Evolutionary conservation across 2,329 filamentous ascomycete species (phyloP), one percentile per base, ranked within the genome.

Genomic region (Pseudonectria foliicola): DNA sequence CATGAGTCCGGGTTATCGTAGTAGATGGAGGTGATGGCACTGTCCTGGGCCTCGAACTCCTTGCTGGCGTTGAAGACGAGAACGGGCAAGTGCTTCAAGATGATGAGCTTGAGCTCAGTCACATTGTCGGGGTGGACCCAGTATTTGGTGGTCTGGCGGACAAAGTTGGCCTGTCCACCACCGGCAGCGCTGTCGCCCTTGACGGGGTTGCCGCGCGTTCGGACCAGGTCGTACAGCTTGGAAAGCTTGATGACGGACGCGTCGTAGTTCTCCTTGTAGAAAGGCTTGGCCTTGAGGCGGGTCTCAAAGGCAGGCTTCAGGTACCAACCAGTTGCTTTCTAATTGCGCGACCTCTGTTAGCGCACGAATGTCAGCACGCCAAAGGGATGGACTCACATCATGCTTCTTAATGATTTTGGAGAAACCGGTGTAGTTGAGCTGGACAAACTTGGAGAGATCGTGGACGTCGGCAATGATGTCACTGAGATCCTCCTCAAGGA

Each of bases 401-500:
- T 98, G 92, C 72, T 98, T 98, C 73, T 98, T 98, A 64, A 98
- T 95, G 45, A 98, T 98, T 72, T 98, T 98, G 70, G 95, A 93
- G 60, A 98, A 98, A 5, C 92, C 92, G 1, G 90, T 96, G 59
- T 98, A 98, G 66, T 98, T 98, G 57, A 98, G 68, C 67, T 95
- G 90, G 6, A 94, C 93, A 60, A 95, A 98, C 66, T 96, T 96
- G 61, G 92, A 89, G 40, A 98, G 73, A 55, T 98, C 92, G 63
- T 98, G 90, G 14, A 98, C 92, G 56, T 98, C 90, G 50, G 92
- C 92, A 59, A 98, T 98, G 55, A 98, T 89, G 60, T 98, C 92
- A 64, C 88, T 95, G 54, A 98, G 66, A 54, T 95, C 88, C 58
- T 95, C 85, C 67, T 98, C 92, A 23, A 96, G 74, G 51, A 94